These are phyloP conservation scores for Dothidotthia symphoricarpi DNA, from an alignment of 2,329 filamentous ascomycete genomes.

Conservation along the genomic window DNA sequence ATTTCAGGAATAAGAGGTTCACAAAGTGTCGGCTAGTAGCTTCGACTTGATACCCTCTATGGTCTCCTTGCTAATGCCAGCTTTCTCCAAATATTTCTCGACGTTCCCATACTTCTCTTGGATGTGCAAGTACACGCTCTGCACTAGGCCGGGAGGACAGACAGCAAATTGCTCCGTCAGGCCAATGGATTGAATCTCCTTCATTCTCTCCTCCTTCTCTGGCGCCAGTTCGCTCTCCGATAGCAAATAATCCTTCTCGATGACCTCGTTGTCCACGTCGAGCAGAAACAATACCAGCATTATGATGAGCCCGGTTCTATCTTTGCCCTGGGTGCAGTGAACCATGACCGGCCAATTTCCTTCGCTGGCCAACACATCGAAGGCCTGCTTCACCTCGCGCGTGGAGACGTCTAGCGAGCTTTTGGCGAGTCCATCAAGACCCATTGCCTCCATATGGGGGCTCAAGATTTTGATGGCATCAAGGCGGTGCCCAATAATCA, in stretches of 20 bases:
- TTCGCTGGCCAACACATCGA: slow-evolving; percentile 51
- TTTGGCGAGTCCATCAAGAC: slow-evolving; percentile 67
- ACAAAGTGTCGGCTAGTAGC: slow-evolving; percentile 25
- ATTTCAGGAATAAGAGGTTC: no score
- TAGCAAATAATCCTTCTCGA: slow-evolving; percentile 70
- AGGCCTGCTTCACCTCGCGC: slow-evolving; percentile 57
- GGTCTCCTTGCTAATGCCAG: slow-evolving; percentile 52
- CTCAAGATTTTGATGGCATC: slow-evolving; percentile 69
- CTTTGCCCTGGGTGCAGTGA: slow-evolving; percentile 89
- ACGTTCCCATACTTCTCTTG: slow-evolving; percentile 64
- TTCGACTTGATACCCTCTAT: slow-evolving; percentile 36
- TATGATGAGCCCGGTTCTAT: slow-evolving; percentile 72
- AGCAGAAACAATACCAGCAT: slow-evolving; percentile 67
- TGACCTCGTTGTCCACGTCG: slow-evolving; percentile 55
- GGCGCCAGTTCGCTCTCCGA: slow-evolving; percentile 60
- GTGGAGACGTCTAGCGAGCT: slow-evolving; percentile 69
- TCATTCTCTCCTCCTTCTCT: slow-evolving; percentile 62
- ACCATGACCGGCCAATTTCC: slow-evolving; percentile 64
- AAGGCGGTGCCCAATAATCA: slow-evolving; percentile 64
- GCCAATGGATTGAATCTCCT: slow-evolving; percentile 69
- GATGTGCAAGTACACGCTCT: slow-evolving; percentile 58
- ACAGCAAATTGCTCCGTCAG: slow-evolving; percentile 66
- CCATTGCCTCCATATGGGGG: slow-evolving; percentile 67
- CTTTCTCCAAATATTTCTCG: slow-evolving; percentile 61
- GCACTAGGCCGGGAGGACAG: slow-evolving; percentile 65